phyloP scores from a whole-genome alignment of 2,329 filamentous ascomycete genomes.

The Cryphonectria radicalis region DNA sequence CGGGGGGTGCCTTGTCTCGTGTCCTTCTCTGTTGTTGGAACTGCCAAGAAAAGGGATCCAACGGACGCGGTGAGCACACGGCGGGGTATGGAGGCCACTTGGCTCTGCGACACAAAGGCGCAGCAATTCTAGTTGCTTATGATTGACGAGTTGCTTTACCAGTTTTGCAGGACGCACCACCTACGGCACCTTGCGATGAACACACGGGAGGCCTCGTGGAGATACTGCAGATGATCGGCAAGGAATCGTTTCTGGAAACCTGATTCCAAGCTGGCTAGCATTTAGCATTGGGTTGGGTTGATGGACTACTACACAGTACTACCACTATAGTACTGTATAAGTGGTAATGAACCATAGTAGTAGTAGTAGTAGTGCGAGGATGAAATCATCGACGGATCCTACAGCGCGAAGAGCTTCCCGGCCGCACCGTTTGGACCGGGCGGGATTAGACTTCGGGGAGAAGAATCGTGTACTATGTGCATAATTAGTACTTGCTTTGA shows the following conservation, averaged over 20 bases:
- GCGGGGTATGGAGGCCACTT: not conserved
- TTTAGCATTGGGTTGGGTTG: not conserved
- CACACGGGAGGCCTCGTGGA: not conserved
- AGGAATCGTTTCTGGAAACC: not conserved
- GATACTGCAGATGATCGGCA: not conserved
- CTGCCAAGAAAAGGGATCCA: not conserved
- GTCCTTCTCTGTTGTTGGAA: not conserved
- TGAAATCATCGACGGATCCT: not conserved
- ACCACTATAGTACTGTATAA: not conserved
- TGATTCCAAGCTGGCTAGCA: not conserved
- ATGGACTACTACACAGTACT: no score
- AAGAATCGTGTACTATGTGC: not conserved
- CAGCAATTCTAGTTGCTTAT: not conserved
- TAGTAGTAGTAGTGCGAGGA: not conserved
- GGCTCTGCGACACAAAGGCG: not conserved
- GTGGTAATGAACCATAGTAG: not conserved
- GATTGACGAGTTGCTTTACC: not conserved
- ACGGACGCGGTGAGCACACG: not conserved
- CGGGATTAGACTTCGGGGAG: not conserved
- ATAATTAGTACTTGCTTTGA: not conserved
- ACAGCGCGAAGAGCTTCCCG: not conserved
- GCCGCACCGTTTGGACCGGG: not conserved
- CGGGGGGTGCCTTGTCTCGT: not conserved
- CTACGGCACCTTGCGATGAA: not conserved
- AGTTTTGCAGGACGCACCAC: no score